Evolutionary conservation across 495 filamentous ascomycete genomes (phyloP).

Genomic region (Xylaria palmicola): DNA sequence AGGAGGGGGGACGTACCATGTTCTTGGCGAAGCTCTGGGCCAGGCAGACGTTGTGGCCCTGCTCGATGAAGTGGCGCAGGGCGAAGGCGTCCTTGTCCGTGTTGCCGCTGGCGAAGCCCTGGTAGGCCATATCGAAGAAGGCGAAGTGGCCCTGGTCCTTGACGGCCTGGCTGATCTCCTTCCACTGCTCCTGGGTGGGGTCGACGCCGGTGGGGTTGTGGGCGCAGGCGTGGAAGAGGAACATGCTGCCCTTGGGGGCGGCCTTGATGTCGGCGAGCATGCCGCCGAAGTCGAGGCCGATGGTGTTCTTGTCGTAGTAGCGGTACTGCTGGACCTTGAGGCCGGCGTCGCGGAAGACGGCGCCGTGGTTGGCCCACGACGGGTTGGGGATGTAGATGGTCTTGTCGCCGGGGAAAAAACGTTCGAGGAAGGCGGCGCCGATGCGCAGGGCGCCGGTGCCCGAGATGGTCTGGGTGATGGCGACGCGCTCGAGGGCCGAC

Average conservation of each 20-base stretch:
- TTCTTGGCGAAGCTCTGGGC: constrained; percentile 99
- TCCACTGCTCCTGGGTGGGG: constrained; percentile 90
- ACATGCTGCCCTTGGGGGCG: constrained; percentile 79
- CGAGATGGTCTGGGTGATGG: constrained; percentile 96
- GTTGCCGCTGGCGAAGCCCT: constrained; percentile 93
- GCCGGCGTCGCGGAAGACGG: constrained; percentile 91
- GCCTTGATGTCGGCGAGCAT: constrained; percentile 87
- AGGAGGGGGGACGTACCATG: constrained; percentile 63
- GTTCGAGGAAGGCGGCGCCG: constrained; percentile 86
- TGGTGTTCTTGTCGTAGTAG: constrained; percentile 99
- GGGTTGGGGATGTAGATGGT: constrained; percentile 93
- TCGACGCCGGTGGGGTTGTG: constrained; percentile 99
- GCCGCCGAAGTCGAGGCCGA: constrained; percentile 95
- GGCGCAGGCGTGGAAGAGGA: constrained; percentile 94
- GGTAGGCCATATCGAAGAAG: constrained; percentile 99
- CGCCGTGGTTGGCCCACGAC: constrained; percentile 97
- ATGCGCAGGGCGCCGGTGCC: constrained; percentile 95
- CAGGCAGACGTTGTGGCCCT: constrained; percentile 87
- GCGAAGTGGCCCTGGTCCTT: constrained; percentile 88
- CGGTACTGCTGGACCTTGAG: constrained; percentile 90
- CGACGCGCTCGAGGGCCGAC: constrained; percentile 73
- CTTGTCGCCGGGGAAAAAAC: constrained; percentile 87
- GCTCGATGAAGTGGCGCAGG: constrained; percentile 82
- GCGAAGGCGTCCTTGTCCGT: constrained; percentile 91
- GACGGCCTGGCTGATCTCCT: constrained; percentile 82